Evolutionary conservation across 345 rosid species (phyloP).

Genomic region (Carallia pectinifolia): DNA sequence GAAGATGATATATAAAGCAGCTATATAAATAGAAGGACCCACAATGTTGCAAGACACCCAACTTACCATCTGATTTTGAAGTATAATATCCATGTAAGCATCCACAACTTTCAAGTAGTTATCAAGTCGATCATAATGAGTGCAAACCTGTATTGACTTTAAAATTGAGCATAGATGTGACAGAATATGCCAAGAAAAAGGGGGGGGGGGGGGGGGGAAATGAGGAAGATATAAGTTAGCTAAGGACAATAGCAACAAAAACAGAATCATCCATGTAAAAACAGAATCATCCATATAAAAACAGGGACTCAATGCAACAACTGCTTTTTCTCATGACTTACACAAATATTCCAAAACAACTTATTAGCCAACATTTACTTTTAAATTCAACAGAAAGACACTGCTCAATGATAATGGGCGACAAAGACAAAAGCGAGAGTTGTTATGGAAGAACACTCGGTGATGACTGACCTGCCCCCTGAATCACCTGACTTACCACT

Average conservation of each 20-base stretch:
- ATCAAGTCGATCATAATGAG: slow-evolving; percentile 54
- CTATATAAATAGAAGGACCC: neutral
- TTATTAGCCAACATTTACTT: slow-evolving; percentile 1
- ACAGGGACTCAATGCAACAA: neutral
- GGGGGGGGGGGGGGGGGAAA: no score
- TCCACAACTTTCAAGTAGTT: slow-evolving; percentile 75
- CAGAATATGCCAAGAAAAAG: neutral
- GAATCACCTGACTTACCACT: no score
- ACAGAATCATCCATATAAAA: neutral
- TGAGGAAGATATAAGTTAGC: neutral
- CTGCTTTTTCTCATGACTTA: neutral
- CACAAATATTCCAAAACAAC: neutral
- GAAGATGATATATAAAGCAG: neutral
- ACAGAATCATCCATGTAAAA: neutral
- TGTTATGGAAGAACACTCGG: no score
- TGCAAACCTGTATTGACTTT: slow-evolving; percentile 42
- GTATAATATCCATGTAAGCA: slow-evolving; percentile 71
- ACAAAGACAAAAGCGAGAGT: no score
- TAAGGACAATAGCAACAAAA: neutral
- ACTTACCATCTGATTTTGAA: slow-evolving; percentile 75
- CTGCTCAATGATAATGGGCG: neutral
- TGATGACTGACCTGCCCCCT: no score
- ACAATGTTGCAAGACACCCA: neutral
- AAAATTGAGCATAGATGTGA: neutral
- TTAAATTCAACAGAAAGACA: neutral